Evolutionary conservation across 2,329 filamentous ascomycete genomes (phyloP).

Genomic region (Gnomoniopsis sp.): DNA sequence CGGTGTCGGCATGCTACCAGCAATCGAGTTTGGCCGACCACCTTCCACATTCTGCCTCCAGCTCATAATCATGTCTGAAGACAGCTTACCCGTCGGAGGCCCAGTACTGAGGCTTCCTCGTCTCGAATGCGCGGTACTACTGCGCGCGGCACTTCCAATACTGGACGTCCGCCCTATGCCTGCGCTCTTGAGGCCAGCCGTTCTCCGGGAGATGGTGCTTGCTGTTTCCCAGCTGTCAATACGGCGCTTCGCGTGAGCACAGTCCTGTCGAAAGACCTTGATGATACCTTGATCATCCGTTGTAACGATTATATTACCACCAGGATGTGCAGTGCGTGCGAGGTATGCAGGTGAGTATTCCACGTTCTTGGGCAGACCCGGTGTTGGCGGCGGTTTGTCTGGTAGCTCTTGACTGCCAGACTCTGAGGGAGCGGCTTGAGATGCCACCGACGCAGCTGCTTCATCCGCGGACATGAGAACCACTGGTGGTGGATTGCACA

Average conservation of each 20-base stretch:
- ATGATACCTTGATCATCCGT: slow-evolving; percentile 85
- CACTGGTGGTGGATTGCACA: slow-evolving; percentile 92
- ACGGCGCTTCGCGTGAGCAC: slow-evolving; percentile 74
- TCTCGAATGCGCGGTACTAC: slow-evolving; percentile 43
- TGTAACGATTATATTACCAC: slow-evolving; percentile 88
- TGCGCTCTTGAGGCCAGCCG: slow-evolving; percentile 52
- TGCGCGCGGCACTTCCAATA: slow-evolving; percentile 42
- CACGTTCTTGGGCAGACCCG: slow-evolving; percentile 37
- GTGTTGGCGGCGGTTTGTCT: slow-evolving; percentile 18
- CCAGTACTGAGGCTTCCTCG: slow-evolving; percentile 48
- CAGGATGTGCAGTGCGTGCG: slow-evolving; percentile 69
- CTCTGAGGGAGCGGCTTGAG: slow-evolving; percentile 27
- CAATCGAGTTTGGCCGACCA: slow-evolving; percentile 34
- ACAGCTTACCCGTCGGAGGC: slow-evolving; percentile 29
- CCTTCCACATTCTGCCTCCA: slow-evolving; percentile 72
- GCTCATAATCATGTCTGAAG: slow-evolving; percentile 74
- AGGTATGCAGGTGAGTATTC: slow-evolving; percentile 76
- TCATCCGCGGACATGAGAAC: slow-evolving; percentile 75
- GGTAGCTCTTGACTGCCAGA: slow-evolving; percentile 5
- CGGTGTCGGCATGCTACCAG: slow-evolving; percentile 31
- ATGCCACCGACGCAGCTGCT: slow-evolving; percentile 31
- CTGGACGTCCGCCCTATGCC: slow-evolving; percentile 57
- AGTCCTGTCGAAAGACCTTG: slow-evolving; percentile 95
- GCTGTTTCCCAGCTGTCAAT: slow-evolving; percentile 75
- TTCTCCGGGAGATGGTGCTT: slow-evolving; percentile 70